A percentile compares a stretch with the other conserved stretches of the same genome.
These are phyloP conservation scores for Moesziomyces sp. DNA, from an alignment of 1,284 basidiomycete species.

Conservation along the genomic window DNA sequence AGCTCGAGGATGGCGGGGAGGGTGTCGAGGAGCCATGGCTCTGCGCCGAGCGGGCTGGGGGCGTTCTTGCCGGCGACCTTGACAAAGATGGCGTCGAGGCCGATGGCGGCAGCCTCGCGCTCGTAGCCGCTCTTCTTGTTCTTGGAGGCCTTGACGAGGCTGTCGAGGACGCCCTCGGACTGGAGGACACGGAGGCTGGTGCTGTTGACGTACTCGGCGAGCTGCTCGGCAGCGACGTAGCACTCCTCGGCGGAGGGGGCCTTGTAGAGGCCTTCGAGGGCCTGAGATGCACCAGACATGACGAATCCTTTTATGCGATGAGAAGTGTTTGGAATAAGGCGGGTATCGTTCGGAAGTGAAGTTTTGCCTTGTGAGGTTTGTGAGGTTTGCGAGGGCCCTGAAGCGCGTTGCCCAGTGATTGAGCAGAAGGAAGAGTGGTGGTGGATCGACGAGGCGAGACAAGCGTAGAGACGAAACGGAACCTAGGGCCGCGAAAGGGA, in stretches of 20 bases:
- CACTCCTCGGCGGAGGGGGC: slow-evolving; percentile 59
- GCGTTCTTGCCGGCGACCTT: slow-evolving; percentile 67
- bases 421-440: neutral
- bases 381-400: no score
- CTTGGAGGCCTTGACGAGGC: slow-evolving; percentile 74
- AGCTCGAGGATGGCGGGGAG: slow-evolving; percentile 84
- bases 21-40: slow-evolving; percentile 83
- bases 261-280: slow-evolving; percentile 54
- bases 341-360: neutral
- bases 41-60: slow-evolving; percentile 76
- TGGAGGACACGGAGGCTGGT: slow-evolving; percentile 66
- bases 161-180: slow-evolving; percentile 66
- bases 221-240: slow-evolving; percentile 65
- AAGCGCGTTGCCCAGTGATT: neutral
- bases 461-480: neutral
- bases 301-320: neutral
- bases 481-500: neutral
- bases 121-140: slow-evolving; percentile 88
- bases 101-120: slow-evolving; percentile 89
- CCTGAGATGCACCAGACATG: slow-evolving; percentile 40
- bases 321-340: neutral
- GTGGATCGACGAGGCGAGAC: neutral
- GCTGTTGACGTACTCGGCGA: slow-evolving; percentile 67
- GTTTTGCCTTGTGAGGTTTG: neutral
- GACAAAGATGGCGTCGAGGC: slow-evolving; percentile 68